phyloP scores from a whole-genome alignment of 495 filamentous ascomycete genomes.

The Talaromyces nanjingensis region DNA sequence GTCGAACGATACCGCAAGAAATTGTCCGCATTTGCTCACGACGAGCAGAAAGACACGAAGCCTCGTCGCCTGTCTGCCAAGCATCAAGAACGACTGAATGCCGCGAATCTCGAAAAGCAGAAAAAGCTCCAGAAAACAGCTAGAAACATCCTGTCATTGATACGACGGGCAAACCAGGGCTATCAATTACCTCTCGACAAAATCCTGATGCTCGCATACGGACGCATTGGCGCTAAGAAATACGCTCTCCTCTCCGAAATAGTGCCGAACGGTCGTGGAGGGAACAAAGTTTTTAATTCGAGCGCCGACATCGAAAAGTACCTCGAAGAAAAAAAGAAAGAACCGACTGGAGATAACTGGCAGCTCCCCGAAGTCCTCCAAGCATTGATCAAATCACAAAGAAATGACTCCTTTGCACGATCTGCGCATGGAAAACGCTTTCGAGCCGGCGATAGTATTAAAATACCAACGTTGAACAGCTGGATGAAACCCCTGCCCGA shows the following conservation, averaged over 20 bases:
- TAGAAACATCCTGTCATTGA: constrained; percentile 19
- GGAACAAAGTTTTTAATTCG: neutral
- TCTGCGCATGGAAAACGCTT: constrained; percentile 13
- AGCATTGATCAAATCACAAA: constrained; percentile 32
- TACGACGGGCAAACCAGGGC: constrained; percentile 60
- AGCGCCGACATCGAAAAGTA: constrained; percentile 17
- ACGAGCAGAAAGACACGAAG: neutral
- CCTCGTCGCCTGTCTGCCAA: neutral
- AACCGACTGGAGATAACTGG: constrained; percentile 27
- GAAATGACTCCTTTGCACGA: constrained; percentile 9
- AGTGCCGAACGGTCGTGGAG: constrained; percentile 17
- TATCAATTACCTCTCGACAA: constrained; percentile 52
- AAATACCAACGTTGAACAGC: constrained; percentile 51
- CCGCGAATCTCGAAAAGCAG: constrained; percentile 9
- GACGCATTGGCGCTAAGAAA: constrained; percentile 61
- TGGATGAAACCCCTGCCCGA: constrained; percentile 55
- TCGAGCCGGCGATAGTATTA: constrained; percentile 21
- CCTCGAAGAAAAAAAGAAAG: constrained; percentile 13
- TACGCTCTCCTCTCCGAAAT: constrained; percentile 52
- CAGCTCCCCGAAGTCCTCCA: constrained; percentile 24
- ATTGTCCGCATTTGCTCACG: neutral
- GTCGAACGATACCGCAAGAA: constrained; percentile 46
- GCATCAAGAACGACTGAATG: neutral
- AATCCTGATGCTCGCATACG: constrained; percentile 64
- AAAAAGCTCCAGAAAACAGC: constrained; percentile 19